Percentiles rank a stretch among this genome's conserved stretches.
These are phyloP conservation scores for Xylaria sp. DNA, from an alignment of 2,329 filamentous ascomycete genomes.

Conservation along the genomic window DNA sequence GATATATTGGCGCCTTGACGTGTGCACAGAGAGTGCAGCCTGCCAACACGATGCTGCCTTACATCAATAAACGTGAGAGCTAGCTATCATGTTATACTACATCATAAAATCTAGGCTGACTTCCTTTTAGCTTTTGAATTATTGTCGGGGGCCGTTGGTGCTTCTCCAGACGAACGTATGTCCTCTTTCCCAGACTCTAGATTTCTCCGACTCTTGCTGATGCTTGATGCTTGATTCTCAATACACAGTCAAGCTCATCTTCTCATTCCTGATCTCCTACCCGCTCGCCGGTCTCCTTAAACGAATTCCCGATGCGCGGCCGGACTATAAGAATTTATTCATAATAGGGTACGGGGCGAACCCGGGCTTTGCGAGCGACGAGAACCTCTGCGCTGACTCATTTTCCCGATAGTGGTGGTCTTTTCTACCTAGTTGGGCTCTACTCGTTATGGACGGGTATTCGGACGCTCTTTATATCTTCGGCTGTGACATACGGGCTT, in stretches of 20 bases:
- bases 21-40: constrained; percentile 2
- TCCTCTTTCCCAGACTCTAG: constrained; percentile 23
- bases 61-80: constrained; percentile 42
- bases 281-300: constrained; percentile 90
- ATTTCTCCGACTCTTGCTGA: constrained; percentile 12
- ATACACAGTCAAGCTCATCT: constrained; percentile 89
- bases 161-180: constrained; percentile 61
- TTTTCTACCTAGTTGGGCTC: constrained; percentile 93
- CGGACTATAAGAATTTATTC: constrained; percentile 88
- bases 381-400: constrained; percentile 30
- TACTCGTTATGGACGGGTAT: constrained; percentile 93
- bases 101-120: constrained; percentile 33
- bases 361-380: constrained; percentile 6
- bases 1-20: constrained; percentile 1
- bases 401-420: constrained; percentile 42
- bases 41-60: constrained; percentile 38
- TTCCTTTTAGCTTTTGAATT: constrained; percentile 56
- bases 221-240: constrained; percentile 34
- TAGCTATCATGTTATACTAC: neutral
- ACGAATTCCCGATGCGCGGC: constrained; percentile 85
- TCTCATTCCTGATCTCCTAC: constrained; percentile 90
- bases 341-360: constrained; percentile 73
- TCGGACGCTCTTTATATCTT: constrained; percentile 81
- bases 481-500: constrained; percentile 83
- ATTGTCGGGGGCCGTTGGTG: constrained; percentile 55